Base-by-base conservation (phyloP, 1,284 basidiomycete genomes). In the Puccinia triticina region DNA sequence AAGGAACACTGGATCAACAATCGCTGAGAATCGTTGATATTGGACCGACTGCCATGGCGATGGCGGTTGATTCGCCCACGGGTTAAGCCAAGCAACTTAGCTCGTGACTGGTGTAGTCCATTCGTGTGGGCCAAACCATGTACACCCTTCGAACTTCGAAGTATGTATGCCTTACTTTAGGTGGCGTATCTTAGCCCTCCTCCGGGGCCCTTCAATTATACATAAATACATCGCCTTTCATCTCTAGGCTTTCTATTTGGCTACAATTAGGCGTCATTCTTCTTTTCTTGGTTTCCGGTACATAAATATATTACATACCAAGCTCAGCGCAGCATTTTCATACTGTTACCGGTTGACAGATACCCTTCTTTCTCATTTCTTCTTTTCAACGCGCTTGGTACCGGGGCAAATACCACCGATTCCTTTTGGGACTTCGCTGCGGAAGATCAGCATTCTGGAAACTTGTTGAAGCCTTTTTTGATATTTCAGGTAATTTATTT, bases 291-390 rank as follows among this genome's bases (percentile, higher is more conserved):
- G 3, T 37, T 66, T 23, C 61, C 34, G 23, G 61, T 66, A 40
- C 34, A 66, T 66, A 61, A 5, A 21, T 3, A 26, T 16, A 23
- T 66, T 23, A 66, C 34, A 40, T 23, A 66, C 3, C 59, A 61
- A 61, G 59, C 59, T 29, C 29, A 61, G 59, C 18, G 32, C 34
- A 21, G 32, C 32, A 66, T 66, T 66, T 66, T 3, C 32, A 37
- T 40, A 48, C 43, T 71, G 69, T 71, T 50, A 50, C 69, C 26
- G 69, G 69, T 29, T 71, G 29, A 71, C 69, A 50, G 43, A 34
- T 32, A 46, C 12, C 29, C 48, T 71, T 48, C 0, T 23, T 43
- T 5, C n/a, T 16, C 21, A n/a, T 26, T 69, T 69, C 37, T 23
- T 29, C 21, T 14, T 34, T 61, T 61, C 8, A 29, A 50, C 48